Conservation (phyloP, 331 rosid species). For the Quercus tomentella region DNA sequence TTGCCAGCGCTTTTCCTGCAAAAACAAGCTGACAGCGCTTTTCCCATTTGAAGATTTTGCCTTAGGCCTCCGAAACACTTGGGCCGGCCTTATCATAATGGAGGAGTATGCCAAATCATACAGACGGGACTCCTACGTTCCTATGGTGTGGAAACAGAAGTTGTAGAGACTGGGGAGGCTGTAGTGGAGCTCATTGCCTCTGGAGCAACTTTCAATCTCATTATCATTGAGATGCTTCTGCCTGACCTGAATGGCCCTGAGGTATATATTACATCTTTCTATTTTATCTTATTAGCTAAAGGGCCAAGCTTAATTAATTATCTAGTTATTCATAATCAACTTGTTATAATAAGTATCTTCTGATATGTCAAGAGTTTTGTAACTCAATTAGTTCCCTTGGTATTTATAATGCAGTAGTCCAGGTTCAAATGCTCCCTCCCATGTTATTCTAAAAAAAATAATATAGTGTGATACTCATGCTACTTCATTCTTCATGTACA, state of each 20-base stretch:
- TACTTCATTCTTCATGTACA: too few species aligned
- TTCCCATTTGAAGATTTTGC: too few species aligned
- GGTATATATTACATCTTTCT: slow-evolving; percentile 1
- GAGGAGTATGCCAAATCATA: neutral
- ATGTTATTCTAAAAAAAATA: too few species aligned
- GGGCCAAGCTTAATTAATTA: neutral
- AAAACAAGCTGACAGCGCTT: slow-evolving; percentile 2
- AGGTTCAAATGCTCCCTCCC: too few species aligned
- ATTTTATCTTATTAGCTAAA: neutral
- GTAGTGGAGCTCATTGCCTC: slow-evolving; percentile 10
- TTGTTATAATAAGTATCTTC: too few species aligned
- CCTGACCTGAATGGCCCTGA: neutral
- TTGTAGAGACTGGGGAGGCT: slow-evolving; percentile 19
- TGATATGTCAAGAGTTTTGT: too few species aligned
- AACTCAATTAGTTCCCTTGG: too few species aligned
- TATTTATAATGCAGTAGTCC: too few species aligned
- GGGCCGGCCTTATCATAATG: neutral
- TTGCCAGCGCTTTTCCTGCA: neutral
- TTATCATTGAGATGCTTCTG: slow-evolving; percentile 18
- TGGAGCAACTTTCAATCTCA: slow-evolving; percentile 15
- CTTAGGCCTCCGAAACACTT: too few species aligned
- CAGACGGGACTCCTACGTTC: neutral
- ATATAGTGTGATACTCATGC: too few species aligned
- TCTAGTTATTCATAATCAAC: too few species aligned
- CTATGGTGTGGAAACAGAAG: slow-evolving; percentile 16